These are phyloP conservation scores for Aechmea fasciata DNA, from an alignment of 176 grass and related monocot genomes.

Conservation along the genomic window DNA sequence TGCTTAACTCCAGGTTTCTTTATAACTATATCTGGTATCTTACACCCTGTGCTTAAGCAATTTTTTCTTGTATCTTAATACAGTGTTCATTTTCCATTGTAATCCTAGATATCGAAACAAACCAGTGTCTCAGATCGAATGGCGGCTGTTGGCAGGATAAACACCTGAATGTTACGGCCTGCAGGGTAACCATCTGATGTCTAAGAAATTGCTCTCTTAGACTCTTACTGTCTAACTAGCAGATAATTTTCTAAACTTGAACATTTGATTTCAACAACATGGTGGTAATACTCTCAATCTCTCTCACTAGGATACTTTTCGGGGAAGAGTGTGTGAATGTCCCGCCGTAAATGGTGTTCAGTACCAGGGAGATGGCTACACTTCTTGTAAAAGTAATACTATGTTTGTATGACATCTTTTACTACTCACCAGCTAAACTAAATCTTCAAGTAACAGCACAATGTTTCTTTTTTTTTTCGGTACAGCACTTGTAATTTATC, in stretches of 20 bases:
- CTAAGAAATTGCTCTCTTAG: no score
- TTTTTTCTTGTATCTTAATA: background rate
- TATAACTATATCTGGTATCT: background rate
- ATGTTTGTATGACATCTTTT: background rate
- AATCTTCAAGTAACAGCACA: background rate
- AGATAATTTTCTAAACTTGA: background rate
- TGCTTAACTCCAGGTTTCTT: conserved; percentile 61
- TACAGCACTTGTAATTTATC: background rate
- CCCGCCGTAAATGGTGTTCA: conserved; percentile 51
- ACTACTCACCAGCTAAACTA: background rate
- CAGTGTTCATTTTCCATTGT: background rate
- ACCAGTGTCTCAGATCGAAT: conserved; percentile 60
- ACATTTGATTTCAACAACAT: background rate
- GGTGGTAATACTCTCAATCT: background rate
- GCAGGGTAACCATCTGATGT: conserved; percentile 34
- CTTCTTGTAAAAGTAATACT: conserved; percentile 47
- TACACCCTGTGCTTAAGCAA: background rate
- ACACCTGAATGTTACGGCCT: conserved; percentile 57
- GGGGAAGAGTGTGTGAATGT: conserved; percentile 73
- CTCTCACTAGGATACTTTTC: conserved; percentile 60
- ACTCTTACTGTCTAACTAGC: background rate
- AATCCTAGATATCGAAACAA: conserved; percentile 53
- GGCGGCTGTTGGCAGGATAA: conserved; percentile 69
- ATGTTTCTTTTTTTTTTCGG: no score
- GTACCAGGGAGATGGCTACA: conserved; percentile 80